Percentiles rank a stretch among this genome's conserved stretches.
Evolutionary conservation across 371 early-diverging fungal species (phyloP).

Genomic region (Mucor irregularis): DNA sequence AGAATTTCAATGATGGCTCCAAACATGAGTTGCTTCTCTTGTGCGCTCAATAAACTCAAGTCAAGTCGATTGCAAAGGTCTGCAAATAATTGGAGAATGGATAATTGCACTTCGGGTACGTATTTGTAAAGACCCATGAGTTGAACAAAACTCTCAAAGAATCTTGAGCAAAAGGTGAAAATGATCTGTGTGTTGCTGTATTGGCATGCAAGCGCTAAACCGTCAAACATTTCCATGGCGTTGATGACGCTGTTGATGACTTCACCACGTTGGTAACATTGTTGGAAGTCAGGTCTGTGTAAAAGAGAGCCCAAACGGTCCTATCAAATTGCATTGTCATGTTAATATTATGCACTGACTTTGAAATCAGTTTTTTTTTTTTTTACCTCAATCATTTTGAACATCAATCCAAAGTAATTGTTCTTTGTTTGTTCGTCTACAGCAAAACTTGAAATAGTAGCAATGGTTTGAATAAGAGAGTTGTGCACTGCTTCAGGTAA

Average conservation of each 20-base stretch:
- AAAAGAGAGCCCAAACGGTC: slow-evolving; percentile 55
- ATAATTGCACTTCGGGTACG: slow-evolving; percentile 64
- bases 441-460: slow-evolving; percentile 63
- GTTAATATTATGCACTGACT: no score
- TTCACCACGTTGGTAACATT: slow-evolving; percentile 56
- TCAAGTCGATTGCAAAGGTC: slow-evolving; percentile 55
- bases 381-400: slow-evolving; percentile 53
- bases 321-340: no score
- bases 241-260: slow-evolving; percentile 64
- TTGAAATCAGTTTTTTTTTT: background rate
- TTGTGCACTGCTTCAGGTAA: slow-evolving; percentile 64
- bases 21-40: slow-evolving; percentile 52
- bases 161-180: slow-evolving; percentile 57
- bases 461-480: slow-evolving; percentile 67
- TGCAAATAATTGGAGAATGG: slow-evolving; percentile 61
- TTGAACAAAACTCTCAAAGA: slow-evolving; percentile 66
- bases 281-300: slow-evolving; percentile 59
- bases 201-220: slow-evolving; percentile 73
- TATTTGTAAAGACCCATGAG: slow-evolving; percentile 67
- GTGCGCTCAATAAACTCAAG: slow-evolving; percentile 41
- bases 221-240: slow-evolving; percentile 79
- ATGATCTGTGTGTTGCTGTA: slow-evolving; percentile 62
- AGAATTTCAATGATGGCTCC: slow-evolving; percentile 48
- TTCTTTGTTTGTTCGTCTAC: slow-evolving; percentile 47
- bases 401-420: slow-evolving; percentile 60